Conservation (phyloP, 2,329 filamentous ascomycete species). For the Trichoderma brevicompactum region DNA sequence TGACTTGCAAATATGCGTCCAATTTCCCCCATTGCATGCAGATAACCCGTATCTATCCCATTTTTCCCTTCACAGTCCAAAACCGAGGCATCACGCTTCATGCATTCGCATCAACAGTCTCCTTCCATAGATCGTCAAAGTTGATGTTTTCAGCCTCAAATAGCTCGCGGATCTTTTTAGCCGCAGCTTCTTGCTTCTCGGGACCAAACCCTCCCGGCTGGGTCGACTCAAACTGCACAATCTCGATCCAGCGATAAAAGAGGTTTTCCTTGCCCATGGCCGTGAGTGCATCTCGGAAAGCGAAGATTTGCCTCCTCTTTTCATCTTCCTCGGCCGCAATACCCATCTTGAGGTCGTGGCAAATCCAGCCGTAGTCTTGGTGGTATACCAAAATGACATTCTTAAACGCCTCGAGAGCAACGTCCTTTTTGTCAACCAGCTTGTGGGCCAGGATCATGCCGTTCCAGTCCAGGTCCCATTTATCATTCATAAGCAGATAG, state of each 20-base stretch:
- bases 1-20: too few relatives aligned
- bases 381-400: slow-evolving; percentile 72
- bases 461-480: slow-evolving; percentile 87
- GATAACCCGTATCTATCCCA: background rate
- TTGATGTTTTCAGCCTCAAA: slow-evolving; percentile 78
- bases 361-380: slow-evolving; percentile 69
- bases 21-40: background rate
- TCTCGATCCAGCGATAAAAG: slow-evolving; percentile 91
- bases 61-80: background rate
- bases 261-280: slow-evolving; percentile 82
- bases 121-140: slow-evolving; percentile 79
- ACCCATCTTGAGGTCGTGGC: slow-evolving; percentile 62
- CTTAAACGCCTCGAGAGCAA: slow-evolving; percentile 68
- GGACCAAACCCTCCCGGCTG: slow-evolving; percentile 77
- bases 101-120: slow-evolving; percentile 53
- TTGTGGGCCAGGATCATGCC: slow-evolving; percentile 75
- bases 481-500: slow-evolving; percentile 80
- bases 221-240: slow-evolving; percentile 85
- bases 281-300: slow-evolving; percentile 76
- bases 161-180: slow-evolving; percentile 73
- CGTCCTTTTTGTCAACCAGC: slow-evolving; percentile 66
- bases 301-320: slow-evolving; percentile 73
- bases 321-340: slow-evolving; percentile 61
- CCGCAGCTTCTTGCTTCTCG: slow-evolving; percentile 73
- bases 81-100: background rate